phyloP scores from a whole-genome alignment of 768 basidiomycete species.

The Tulasnella sp. region DNA sequence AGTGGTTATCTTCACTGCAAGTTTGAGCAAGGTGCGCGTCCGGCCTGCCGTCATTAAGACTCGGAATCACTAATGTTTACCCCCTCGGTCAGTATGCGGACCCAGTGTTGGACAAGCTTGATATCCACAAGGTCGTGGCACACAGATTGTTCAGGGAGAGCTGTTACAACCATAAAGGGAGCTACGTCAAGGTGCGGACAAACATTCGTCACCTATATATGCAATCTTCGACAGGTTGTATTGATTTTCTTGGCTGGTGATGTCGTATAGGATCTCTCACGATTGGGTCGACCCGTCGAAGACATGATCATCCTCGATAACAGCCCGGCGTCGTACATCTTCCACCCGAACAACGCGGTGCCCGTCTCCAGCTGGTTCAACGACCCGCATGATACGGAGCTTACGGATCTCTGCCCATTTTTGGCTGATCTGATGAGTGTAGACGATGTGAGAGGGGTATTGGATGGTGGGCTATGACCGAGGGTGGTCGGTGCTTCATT shows the following conservation, averaged over 20 bases:
- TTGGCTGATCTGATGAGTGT: constrained; percentile 76
- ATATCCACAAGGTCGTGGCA: constrained; percentile 81
- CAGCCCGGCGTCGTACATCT: constrained; percentile 97
- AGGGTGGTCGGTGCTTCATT: background rate
- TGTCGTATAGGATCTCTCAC: constrained; percentile 73
- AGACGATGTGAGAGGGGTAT: constrained; percentile 82
- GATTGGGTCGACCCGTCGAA: constrained; percentile 85
- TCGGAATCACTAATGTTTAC: constrained; percentile 14
- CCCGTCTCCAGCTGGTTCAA: constrained; percentile 99
- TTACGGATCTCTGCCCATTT: constrained; percentile 93
- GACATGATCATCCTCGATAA: constrained; percentile 98
- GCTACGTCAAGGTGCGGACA: constrained; percentile 88
- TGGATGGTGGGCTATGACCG: constrained; percentile 68
- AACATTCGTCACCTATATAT: no score
- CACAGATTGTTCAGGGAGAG: constrained; percentile 96
- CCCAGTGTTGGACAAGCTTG: constrained; percentile 94
- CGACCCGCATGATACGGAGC: constrained; percentile 94
- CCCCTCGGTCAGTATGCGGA: constrained; percentile 74
- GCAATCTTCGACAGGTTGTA: background rate
- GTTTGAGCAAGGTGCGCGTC: constrained; percentile 77
- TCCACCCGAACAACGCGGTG: constrained; percentile 98
- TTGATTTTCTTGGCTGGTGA: background rate
- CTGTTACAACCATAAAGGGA: constrained; percentile 97
- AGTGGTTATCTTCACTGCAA: constrained; percentile 95
- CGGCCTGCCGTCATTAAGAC: background rate